These are phyloP conservation scores for Fusarium sp. DNA, from an alignment of 2,329 filamentous ascomycete species.

Conservation along the genomic window DNA sequence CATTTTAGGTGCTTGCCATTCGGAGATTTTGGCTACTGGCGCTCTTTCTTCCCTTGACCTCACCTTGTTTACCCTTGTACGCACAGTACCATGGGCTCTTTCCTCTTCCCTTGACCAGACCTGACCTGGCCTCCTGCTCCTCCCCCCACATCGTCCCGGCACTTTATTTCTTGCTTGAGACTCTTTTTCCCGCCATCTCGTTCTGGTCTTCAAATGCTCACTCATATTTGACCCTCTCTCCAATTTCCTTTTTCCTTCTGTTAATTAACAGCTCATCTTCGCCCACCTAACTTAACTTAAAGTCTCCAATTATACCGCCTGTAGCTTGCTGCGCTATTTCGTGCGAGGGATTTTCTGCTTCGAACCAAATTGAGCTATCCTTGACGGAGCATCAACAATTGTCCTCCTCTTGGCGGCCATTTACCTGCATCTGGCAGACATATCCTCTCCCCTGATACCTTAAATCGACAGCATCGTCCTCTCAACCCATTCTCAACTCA, in stretches of 20 bases:
- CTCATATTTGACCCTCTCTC: conserved; percentile 32
- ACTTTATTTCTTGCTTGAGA: conserved; percentile 34
- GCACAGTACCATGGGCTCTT: conserved; percentile 8
- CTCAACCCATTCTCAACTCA: conserved; percentile 11
- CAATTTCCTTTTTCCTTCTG: conserved; percentile 19
- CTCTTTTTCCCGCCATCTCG: conserved; percentile 33
- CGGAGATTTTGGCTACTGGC: not conserved
- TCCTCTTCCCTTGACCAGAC: conserved; percentile 11
- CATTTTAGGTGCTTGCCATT: not conserved
- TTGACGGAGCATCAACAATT: conserved; percentile 20
- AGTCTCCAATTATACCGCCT: conserved; percentile 8
- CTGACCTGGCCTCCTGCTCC: not conserved
- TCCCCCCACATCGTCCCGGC: conserved; percentile 41
- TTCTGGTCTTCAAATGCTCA: conserved; percentile 7
- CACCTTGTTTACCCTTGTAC: conserved; percentile 9
- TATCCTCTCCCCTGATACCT: conserved; percentile 10
- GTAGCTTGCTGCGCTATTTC: conserved; percentile 22
- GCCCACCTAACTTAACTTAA: conserved; percentile 1
- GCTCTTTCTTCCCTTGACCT: too few species aligned
- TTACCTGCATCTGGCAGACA: conserved; percentile 36
- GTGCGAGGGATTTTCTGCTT: conserved; percentile 31
- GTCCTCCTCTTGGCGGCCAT: conserved; percentile 41
- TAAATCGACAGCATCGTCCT: conserved; percentile 28
- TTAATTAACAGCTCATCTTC: conserved; percentile 6
- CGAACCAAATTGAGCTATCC: conserved; percentile 21